phyloP scores from a whole-genome alignment of 495 filamentous ascomycete genomes.

The Ascodesmis nigricans region DNA sequence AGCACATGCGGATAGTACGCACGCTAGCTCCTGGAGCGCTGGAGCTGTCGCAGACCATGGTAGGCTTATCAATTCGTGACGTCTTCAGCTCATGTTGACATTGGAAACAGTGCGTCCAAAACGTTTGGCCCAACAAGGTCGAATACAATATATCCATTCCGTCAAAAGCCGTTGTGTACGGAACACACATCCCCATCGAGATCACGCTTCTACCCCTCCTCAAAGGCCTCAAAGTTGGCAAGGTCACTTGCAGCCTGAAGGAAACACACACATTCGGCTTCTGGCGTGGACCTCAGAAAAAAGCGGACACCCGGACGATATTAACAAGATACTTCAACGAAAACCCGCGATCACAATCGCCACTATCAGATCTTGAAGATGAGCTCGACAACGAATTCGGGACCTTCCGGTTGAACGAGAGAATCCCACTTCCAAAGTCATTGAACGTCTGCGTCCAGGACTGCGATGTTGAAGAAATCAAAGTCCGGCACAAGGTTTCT shows the following conservation, averaged over 20 bases:
- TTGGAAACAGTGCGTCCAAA: constrained; percentile 47
- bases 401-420: constrained; percentile 48
- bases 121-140: constrained; percentile 86
- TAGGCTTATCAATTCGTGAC: constrained; percentile 2
- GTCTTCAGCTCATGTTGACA: background rate
- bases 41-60: constrained; percentile 72
- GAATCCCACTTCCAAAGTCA: constrained; percentile 51
- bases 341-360: no score
- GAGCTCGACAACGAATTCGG: constrained; percentile 36
- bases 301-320: constrained; percentile 36
- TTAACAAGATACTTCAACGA: constrained; percentile 38
- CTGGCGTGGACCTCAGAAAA: constrained; percentile 25
- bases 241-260: constrained; percentile 47
- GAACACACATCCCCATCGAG: constrained; percentile 55
- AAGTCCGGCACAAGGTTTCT: constrained; percentile 65
- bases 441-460: constrained; percentile 67
- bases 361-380: constrained; percentile 44
- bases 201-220: constrained; percentile 64
- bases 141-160: constrained; percentile 78
- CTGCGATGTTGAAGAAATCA: constrained; percentile 61
- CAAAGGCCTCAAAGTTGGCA: constrained; percentile 66
- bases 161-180: constrained; percentile 77
- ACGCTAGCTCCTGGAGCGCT: constrained; percentile 61
- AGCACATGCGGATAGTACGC: constrained; percentile 62
- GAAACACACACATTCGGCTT: constrained; percentile 53